These are phyloP conservation scores for Chaetomidium leptoderma DNA, from an alignment of 495 filamentous ascomycete genomes.

Conservation along the genomic window DNA sequence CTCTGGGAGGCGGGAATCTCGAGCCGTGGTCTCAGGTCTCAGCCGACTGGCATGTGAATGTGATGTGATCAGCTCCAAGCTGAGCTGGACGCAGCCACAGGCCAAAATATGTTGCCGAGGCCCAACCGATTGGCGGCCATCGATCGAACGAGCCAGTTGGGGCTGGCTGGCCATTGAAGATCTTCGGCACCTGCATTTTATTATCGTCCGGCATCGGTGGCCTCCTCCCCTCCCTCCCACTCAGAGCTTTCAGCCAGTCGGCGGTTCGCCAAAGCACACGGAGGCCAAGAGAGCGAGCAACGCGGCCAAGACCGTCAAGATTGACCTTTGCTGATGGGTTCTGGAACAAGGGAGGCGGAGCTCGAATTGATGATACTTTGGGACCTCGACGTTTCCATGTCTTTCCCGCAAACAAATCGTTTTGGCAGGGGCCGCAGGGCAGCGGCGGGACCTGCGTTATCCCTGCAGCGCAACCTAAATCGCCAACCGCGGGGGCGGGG, in stretches of 20 bases:
- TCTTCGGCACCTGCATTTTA: slow-evolving; percentile 3
- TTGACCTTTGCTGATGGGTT: background rate
- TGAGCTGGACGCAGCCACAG: slow-evolving; percentile 2
- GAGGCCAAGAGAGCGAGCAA: background rate
- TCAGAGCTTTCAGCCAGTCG: no score
- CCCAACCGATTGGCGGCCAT: slow-evolving; percentile 14
- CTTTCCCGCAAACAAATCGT: background rate
- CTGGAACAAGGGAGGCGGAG: slow-evolving; percentile 1
- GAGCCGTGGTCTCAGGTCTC: background rate
- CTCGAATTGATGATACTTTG: background rate
- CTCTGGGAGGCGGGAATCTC: background rate
- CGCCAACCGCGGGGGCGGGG: slow-evolving; percentile 13
- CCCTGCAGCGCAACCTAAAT: background rate
- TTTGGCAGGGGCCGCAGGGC: background rate
- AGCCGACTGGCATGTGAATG: slow-evolving; percentile 14
- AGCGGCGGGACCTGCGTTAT: background rate
- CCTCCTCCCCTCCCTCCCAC: no score
- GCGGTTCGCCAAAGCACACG: background rate
- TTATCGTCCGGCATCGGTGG: background rate
- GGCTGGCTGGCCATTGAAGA: slow-evolving; percentile 6
- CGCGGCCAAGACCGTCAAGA: no score
- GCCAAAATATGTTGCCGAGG: slow-evolving; percentile 17
- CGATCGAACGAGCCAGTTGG: slow-evolving; percentile 2
- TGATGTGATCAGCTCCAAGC: slow-evolving; percentile 9
- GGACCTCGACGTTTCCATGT: background rate